Conservation (phyloP, 2,329 filamentous ascomycete species). For the Botrytis cinerea region DNA sequence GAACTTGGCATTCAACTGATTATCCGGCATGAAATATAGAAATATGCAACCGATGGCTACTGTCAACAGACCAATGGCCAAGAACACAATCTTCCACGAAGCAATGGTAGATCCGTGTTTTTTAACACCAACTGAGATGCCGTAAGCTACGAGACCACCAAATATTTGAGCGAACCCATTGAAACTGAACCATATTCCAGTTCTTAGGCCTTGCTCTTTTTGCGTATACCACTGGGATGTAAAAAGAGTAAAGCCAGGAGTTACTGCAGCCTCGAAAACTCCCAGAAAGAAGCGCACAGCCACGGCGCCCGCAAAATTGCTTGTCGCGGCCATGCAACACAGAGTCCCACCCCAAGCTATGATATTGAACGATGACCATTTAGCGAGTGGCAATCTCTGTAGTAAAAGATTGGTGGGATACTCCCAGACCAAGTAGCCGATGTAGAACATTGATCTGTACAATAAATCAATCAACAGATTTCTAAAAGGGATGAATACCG, state of each 20-base stretch:
- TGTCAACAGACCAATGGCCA: constrained; percentile 51
- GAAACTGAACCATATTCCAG: constrained; percentile 69
- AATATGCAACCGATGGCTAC: constrained; percentile 47
- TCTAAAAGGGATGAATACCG: not conserved
- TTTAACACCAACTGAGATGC: constrained; percentile 55
- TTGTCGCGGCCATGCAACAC: constrained; percentile 62
- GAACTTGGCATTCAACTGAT: constrained; percentile 48
- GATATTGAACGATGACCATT: constrained; percentile 63
- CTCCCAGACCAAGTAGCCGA: constrained; percentile 43
- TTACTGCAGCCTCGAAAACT: constrained; percentile 67
- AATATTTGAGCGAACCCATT: constrained; percentile 66
- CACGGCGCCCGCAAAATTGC: constrained; percentile 61
- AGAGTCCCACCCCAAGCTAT: constrained; percentile 63
- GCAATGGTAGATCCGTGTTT: constrained; percentile 53
- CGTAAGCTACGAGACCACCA: constrained; percentile 63
- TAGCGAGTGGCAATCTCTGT: constrained; percentile 62
- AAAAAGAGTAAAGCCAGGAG: constrained; percentile 67
- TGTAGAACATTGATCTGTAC: constrained; percentile 46
- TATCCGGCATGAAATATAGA: constrained; percentile 47
- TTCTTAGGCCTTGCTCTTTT: constrained; percentile 63
- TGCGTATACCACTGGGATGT: constrained; percentile 74
- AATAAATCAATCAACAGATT: not conserved
- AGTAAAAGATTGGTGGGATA: constrained; percentile 40
- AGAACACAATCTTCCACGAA: constrained; percentile 61
- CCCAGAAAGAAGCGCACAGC: constrained; percentile 69